Conservation (phyloP, 352 stramenopile genomes). For the Globisporangium emineosum region DNA sequence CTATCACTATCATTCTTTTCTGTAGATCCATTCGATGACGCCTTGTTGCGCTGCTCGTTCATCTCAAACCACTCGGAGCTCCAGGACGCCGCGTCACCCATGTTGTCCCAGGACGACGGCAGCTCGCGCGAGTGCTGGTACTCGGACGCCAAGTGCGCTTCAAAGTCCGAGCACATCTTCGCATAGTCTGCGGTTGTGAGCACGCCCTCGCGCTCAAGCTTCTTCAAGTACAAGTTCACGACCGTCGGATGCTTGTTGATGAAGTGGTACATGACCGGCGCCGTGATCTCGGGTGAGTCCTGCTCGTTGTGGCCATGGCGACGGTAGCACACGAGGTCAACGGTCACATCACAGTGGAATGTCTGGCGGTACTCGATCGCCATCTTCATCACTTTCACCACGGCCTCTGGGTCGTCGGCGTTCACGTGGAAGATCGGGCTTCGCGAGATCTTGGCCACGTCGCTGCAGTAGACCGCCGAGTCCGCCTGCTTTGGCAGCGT, state of each 20-base stretch:
- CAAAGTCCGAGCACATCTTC: conserved; percentile 58
- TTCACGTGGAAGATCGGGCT: conserved; percentile 95
- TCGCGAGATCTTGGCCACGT: conserved; percentile 97
- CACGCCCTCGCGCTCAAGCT: conserved; percentile 56
- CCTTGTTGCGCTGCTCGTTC: conserved; percentile 17
- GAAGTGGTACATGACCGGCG: conserved; percentile 88
- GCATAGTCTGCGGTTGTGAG: conserved; percentile 45
- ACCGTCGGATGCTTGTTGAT: conserved; percentile 87
- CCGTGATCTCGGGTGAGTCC: conserved; percentile 87
- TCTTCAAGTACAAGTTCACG: conserved; percentile 71
- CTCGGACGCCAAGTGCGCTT: conserved; percentile 58
- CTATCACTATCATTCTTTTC: not conserved
- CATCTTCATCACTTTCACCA: conserved; percentile 91
- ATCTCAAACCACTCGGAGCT: conserved; percentile 57
- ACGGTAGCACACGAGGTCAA: conserved; percentile 99
- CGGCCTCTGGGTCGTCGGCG: conserved; percentile 95
- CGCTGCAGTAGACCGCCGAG: conserved; percentile 96
- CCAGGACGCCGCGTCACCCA: conserved; percentile 58
- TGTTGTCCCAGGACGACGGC: conserved; percentile 78
- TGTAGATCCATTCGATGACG: not conserved
- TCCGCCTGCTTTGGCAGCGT: conserved; percentile 96
- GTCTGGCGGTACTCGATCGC: conserved; percentile 85
- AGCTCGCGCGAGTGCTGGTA: conserved; percentile 69
- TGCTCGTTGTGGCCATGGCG: conserved; percentile 98
- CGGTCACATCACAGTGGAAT: conserved; percentile 96